Conservation (phyloP, 495 filamentous ascomycete species). For the Penicillium samsonianum region DNA sequence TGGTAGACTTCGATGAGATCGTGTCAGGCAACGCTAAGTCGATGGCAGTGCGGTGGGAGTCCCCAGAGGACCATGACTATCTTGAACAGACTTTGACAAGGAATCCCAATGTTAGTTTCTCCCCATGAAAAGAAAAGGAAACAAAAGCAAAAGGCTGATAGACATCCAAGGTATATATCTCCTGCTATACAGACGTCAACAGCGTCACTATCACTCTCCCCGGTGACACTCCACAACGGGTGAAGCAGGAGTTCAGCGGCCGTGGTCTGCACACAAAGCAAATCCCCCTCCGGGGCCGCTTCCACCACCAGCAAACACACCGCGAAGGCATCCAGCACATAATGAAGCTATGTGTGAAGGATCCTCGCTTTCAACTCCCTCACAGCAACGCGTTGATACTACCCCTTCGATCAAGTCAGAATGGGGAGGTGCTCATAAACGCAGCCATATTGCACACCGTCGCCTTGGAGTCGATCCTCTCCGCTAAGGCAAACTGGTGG, state of each 20-base stretch:
- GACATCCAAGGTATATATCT: conserved; percentile 42
- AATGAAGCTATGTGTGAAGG: conserved; percentile 16
- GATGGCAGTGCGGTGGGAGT: conserved; percentile 33
- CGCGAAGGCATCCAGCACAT: conserved; percentile 13
- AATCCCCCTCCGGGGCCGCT: conserved; percentile 41
- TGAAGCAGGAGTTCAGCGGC: background rate
- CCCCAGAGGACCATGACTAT: conserved; percentile 1
- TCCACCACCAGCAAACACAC: conserved; percentile 34
- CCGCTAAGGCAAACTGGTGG: background rate
- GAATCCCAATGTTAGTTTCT: background rate
- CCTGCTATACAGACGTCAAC: conserved; percentile 42
- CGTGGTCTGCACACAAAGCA: conserved; percentile 28
- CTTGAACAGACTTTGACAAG: background rate
- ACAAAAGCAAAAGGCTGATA: background rate
- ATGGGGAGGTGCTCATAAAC: conserved; percentile 9
- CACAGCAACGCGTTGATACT: conserved; percentile 5
- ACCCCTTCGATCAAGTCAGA: conserved; percentile 23
- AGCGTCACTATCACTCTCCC: conserved; percentile 43
- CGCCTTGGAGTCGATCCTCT: background rate
- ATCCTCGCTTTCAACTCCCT: conserved; percentile 22
- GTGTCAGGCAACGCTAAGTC: conserved; percentile 16
- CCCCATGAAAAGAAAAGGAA: background rate
- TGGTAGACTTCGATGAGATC: conserved; percentile 40
- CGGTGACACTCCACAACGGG: conserved; percentile 13
- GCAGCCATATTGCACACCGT: background rate